Base-by-base conservation (phyloP, 345 rosid genomes). In the Euphorbia peplus region DNA sequence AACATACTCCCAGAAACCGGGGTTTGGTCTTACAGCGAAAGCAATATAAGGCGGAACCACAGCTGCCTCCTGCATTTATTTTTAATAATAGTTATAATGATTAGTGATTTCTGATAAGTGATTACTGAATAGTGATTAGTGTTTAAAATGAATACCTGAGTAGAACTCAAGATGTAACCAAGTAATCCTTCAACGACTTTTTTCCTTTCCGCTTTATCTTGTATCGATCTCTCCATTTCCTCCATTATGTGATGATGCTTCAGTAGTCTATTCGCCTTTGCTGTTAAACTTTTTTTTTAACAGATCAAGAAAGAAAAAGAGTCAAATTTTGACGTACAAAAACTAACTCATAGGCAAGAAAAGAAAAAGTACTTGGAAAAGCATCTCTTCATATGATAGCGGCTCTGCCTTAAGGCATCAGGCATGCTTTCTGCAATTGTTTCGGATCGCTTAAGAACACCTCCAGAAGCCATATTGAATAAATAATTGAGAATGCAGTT, bases 1-100 rank as follows among this genome's bases (percentile, higher is more conserved):
- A 50, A 95, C 92, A 64, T 78, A 88, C 70, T 91, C 99, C 95
- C 96, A 95, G 73, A 76, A 82, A 12, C 98, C 99, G 4, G 98
- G 98, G 63, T 77, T 88, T 4, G 88, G 97, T 73, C 99, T 81
- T 48, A 83, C 93, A 0, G 99, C 96, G 54, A 95, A 66, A 9
- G 92, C 96, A 48, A 91, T 88, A 64, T 69, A 73, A 4, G 99
- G 98, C 48, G 98, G 96, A 66, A 87, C 80, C 69, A 91, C 90
- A 24, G 82, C 88, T 2, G 98, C 99, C 67, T 95, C 99, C 96
- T 92, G 82, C 76, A 79, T 67, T 11, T 24, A n/a, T n/a, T n/a
- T n/a, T n/a, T n/a, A n/a, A n/a, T n/a, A n/a, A n/a, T n/a, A n/a
- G n/a, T n/a, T n/a, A n/a, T n/a, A n/a, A n/a, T n/a, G n/a, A n/a